Base-by-base conservation (phyloP, 75 land plant species). In the Chamaecyparis obtusa region DNA sequence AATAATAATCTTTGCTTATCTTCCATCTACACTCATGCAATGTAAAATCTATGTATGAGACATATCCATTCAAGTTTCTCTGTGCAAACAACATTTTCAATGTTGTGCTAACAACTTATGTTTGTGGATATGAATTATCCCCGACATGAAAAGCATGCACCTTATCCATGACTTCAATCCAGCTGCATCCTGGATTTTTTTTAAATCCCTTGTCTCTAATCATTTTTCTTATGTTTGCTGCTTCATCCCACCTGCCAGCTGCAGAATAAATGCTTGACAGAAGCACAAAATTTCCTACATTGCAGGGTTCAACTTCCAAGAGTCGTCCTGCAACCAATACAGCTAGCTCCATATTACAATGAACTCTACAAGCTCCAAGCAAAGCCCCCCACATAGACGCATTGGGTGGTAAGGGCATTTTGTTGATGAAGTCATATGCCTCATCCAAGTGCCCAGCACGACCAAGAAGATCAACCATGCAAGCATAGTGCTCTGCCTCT, bases 381-480 rank as follows among this genome's bases (percentile, higher is more conserved):
- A 93, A 86, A 56, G 90, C 87, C 75, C 92, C 91, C 81, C 86
- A 88, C 46, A 91, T 89, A 72, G 87, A 84, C 15, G 86, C 83
- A 39, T 85, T 76, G 24, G 93, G 91, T 37, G 86, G 87, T 21
- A 92, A 43, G 8, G 93, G 93, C 93, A 91, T 93, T 16, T 78
- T 92, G 75, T 79, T 33, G 60, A 93, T 86, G 32, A 93, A 87
- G 16, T 83, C 57, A 75, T 83, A 83, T 32, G 94, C 93, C 75
- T 88, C 49, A 21, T 54, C 89, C 33, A 74, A 33, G 36, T 11
- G 15, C 37, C 84, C 46, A 27, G 41, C 84, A 83, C 46, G 46
- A n/a, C 84, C 46, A 83, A 83, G 46, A 83, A 83, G 84, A 83
- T 83, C 84, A 27, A 83, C 84, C 16, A 83, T 83, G 49, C 84